Evolutionary conservation across 768 basidiomycete species (phyloP).

Genomic region (Lepiota venenata): DNA sequence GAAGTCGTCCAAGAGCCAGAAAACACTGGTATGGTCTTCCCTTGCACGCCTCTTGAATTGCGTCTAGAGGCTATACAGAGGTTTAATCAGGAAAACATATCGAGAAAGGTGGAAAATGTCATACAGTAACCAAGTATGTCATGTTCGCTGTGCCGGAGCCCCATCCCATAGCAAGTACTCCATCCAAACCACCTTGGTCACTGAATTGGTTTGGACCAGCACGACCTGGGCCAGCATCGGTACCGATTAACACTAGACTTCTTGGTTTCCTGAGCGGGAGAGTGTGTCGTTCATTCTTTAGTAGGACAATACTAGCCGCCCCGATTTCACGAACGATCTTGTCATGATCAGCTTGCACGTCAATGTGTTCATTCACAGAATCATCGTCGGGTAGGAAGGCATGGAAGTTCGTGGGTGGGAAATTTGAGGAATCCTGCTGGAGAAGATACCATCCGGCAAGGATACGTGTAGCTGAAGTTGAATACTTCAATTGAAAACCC

Average conservation of each 20-base stretch:
- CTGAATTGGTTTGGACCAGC: constrained; percentile 69
- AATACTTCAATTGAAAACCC: neutral
- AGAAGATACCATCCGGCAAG: constrained; percentile 69
- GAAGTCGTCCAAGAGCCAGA: constrained; percentile 71
- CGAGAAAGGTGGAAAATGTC: constrained; percentile 16
- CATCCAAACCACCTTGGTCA: constrained; percentile 62
- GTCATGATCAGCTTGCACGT: constrained; percentile 69
- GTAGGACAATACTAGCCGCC: constrained; percentile 66
- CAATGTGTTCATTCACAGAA: constrained; percentile 54
- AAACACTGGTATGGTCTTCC: constrained; percentile 60
- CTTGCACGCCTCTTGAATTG: constrained; percentile 72
- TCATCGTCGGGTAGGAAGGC: constrained; percentile 51
- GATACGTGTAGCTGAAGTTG: constrained; percentile 60
- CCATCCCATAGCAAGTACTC: constrained; percentile 90
- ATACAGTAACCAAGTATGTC: constrained; percentile 74
- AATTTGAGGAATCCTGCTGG: constrained; percentile 58
- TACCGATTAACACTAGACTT: constrained; percentile 60
- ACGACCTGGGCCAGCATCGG: constrained; percentile 58
- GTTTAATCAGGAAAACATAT: neutral
- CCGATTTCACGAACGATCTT: constrained; percentile 70
- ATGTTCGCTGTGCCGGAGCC: constrained; percentile 81
- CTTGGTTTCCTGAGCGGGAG: constrained; percentile 60
- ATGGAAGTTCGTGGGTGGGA: constrained; percentile 71
- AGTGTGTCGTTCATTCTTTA: constrained; percentile 63
- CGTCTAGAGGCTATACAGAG: constrained; percentile 61